Evolutionary conservation across 108 stramenopile genomes (phyloP), one percentile per base, ranked within the genome.

Genomic region (Nannochloropsis granulata): DNA sequence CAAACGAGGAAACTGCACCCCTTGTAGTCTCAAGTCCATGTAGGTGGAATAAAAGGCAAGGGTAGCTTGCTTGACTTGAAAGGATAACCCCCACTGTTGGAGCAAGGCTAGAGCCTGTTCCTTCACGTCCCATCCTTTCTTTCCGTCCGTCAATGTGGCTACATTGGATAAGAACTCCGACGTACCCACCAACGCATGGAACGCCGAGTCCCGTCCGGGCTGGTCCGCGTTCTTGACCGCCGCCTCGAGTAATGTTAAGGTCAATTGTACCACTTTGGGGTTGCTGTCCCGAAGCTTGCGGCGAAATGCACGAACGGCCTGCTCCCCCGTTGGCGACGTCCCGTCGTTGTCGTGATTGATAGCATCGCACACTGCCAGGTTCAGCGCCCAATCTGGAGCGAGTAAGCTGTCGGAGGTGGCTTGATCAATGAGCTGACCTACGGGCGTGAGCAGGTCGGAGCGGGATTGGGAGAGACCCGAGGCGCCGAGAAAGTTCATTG

Each of bases 381-480:
- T 86, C 82, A 79, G 23, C 14, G 82, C 19, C 86, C 86, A 86
- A 83, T 86, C 86, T 12, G 86, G 86, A 24, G 23, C 82, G 1
- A 86, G 13, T 83, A 42, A 24, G 19, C 71, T 44, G n/a, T 25
- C 44, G 8, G 82, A 43, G 21, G 86, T 86, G n/a, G 83, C 86
- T 25, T 19, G 16, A 13, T 86, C 82, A 3, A 86, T 44, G 21
- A 83, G 24, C 80, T 21, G 42, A 5, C 86, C 86, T n/a, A 83
- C 43, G 21, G 80, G 86, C 26, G 86, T 86, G 16, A 71, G n/a
- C 56, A 71, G 56, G 56, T 71, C 56, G 56, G 56, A 71, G 56
- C 56, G 56, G 21, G 56, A 71, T n/a, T 71, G 56, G 7, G 56
- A 71, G 21, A 71, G n/a, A 16, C 10, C 10, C 56, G 56, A 71